A percentile compares a stretch with the other conserved stretches of the same genome.
Evolutionary conservation across 768 basidiomycete genomes (phyloP).

Genomic region (Suillus weaverae): DNA sequence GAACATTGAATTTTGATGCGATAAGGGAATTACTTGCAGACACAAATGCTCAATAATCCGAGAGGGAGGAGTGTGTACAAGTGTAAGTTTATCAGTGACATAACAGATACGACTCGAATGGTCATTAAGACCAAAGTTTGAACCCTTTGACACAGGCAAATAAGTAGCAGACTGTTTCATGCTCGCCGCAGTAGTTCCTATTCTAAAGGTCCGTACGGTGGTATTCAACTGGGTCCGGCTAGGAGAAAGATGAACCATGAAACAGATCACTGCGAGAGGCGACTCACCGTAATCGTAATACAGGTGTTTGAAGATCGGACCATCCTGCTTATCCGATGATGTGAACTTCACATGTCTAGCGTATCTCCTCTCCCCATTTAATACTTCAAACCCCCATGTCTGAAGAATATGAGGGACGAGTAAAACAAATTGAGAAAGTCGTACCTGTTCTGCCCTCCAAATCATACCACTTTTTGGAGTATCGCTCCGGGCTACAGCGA

Average conservation of each 20-base stretch:
- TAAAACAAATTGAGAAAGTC: background rate
- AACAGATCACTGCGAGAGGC: background rate
- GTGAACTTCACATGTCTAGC: slow-evolving; percentile 62
- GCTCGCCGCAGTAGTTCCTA: background rate
- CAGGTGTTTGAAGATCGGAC: slow-evolving; percentile 49
- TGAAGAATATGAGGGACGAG: slow-evolving; percentile 15
- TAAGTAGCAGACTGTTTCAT: background rate
- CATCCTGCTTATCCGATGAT: slow-evolving; percentile 54
- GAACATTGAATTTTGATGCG: too few relatives aligned
- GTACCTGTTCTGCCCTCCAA: slow-evolving; percentile 70
- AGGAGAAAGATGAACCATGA: slow-evolving; percentile 14
- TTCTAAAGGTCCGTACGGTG: background rate
- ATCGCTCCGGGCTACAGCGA: slow-evolving; percentile 52
- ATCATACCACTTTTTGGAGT: slow-evolving; percentile 57
- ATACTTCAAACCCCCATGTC: slow-evolving; percentile 65
- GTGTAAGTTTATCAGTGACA: background rate
- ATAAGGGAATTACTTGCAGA: too few relatives aligned
- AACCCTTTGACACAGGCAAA: background rate
- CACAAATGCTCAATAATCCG: background rate
- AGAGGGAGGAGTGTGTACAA: background rate
- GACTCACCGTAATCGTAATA: slow-evolving; percentile 70
- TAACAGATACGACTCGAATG: background rate
- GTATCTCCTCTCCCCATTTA: slow-evolving; percentile 61
- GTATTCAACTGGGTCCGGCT: slow-evolving; percentile 21
- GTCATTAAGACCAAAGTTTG: background rate